phyloP scores from a whole-genome alignment of 2,329 filamentous ascomycete genomes.

The Colletotrichum tanaceti region DNA sequence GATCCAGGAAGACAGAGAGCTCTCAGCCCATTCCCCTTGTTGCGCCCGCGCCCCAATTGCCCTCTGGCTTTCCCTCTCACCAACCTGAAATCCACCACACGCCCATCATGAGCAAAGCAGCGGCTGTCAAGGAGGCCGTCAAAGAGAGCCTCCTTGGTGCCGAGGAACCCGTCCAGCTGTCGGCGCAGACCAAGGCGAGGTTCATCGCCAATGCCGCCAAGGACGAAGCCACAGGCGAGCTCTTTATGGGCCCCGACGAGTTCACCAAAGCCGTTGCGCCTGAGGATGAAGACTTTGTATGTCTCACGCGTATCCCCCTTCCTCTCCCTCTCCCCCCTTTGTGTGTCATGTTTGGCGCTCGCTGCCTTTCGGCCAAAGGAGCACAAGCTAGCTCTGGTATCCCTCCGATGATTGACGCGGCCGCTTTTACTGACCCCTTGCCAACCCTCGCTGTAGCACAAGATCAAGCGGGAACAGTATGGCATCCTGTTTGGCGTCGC shows the following conservation, averaged over 20 bases:
- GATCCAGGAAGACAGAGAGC: constrained; percentile 26
- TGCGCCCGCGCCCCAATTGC: constrained; percentile 13
- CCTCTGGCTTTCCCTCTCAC: constrained; percentile 4
- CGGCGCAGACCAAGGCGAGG: constrained; percentile 77
- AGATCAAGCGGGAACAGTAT: constrained; percentile 97
- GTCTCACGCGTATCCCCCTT: constrained; percentile 46
- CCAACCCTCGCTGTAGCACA: constrained; percentile 76
- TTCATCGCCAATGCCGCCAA: constrained; percentile 82
- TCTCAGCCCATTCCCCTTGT: constrained; percentile 7
- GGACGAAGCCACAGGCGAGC: constrained; percentile 80
- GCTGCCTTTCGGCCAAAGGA: constrained; percentile 7
- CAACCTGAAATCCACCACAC: constrained; percentile 1
- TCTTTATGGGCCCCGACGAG: constrained; percentile 83
- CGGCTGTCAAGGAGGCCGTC: constrained; percentile 74
- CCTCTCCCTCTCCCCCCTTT: no score
- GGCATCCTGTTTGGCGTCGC: constrained; percentile 92
- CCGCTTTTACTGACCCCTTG: constrained; percentile 8
- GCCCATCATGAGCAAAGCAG: constrained; percentile 56
- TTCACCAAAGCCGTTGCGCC: constrained; percentile 94
- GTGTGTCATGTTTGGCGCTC: not conserved
- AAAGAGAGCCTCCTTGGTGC: constrained; percentile 83
- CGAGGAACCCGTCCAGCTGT: constrained; percentile 70
- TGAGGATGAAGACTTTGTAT: constrained; percentile 88
- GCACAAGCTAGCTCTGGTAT: constrained; percentile 20
- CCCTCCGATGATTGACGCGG: constrained; percentile 26